Percentiles rank a stretch among this genome's conserved stretches.
These are phyloP conservation scores for Nyctanthes arbortristis DNA, from an alignment of 257 asterid species.

Conservation along the genomic window DNA sequence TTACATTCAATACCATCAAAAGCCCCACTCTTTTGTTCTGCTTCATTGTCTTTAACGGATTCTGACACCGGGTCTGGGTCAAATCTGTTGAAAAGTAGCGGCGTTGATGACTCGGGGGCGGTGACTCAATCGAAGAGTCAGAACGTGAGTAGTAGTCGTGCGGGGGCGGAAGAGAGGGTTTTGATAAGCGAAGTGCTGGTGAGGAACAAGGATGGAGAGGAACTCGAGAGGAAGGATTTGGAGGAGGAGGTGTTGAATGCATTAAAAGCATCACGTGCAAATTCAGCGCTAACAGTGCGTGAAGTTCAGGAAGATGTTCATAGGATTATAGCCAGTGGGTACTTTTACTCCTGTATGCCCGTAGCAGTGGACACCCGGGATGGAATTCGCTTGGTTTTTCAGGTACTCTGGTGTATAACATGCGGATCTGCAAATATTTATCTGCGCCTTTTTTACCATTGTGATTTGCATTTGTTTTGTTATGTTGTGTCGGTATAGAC, in stretches of 20 bases:
- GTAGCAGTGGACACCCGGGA: slow-evolving; percentile 96
- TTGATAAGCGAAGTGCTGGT: slow-evolving; percentile 89
- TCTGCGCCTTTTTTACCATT: neutral
- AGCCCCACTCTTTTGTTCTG: slow-evolving; percentile 62
- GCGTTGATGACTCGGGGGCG: slow-evolving; percentile 32
- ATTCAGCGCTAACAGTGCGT: slow-evolving; percentile 82
- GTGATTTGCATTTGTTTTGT: neutral
- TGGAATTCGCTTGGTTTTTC: slow-evolving; percentile 87
- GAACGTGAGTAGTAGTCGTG: slow-evolving; percentile 38
- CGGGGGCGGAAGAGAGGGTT: slow-evolving; percentile 83
- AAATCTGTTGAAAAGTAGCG: slow-evolving; percentile 31
- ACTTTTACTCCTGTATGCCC: slow-evolving; percentile 90
- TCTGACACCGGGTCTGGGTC: slow-evolving; percentile 35
- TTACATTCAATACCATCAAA: slow-evolving; percentile 11
- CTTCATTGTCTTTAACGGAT: slow-evolving; percentile 54
- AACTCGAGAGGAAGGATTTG: slow-evolving; percentile 89
- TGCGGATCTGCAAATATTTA: neutral
- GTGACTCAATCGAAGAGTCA: slow-evolving; percentile 43
- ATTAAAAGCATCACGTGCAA: slow-evolving; percentile 84
- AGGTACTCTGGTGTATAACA: slow-evolving; percentile 45
- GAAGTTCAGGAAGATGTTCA: slow-evolving; percentile 98
- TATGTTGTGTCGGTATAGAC: neutral
- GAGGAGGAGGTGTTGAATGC: slow-evolving; percentile 81
- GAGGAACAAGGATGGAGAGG: slow-evolving; percentile 92
- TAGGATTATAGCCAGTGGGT: slow-evolving; percentile 86